Evolutionary conservation across 164 flowering plant species (phyloP), one percentile per base, ranked within the genome.

Genomic region (Nelumbo lutea): DNA sequence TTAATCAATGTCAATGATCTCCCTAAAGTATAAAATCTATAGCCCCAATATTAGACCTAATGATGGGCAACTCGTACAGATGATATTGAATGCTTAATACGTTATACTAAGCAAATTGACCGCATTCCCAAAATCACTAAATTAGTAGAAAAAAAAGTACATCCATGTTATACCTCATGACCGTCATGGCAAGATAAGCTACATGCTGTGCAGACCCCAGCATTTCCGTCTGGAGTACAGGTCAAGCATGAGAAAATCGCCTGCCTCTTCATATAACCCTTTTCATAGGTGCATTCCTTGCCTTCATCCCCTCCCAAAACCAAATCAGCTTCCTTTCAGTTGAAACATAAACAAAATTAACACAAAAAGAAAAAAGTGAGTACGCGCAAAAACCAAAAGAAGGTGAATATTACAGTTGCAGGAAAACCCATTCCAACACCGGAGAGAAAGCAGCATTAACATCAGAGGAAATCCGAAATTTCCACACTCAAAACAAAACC

Each of bases 221-320:
- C 96, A 85, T 86, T 88, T 59, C 99, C 99, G 66, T 86, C 90
- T 0, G 97, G 96, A 15, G 90, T 85, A 82, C 99, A 96, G 14
- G 98, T 96, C 72, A 96, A 76, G 71, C 99, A 96, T 13, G 98
- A 96, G 76, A 93, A 96, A 71, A 96, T 78, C 9, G 98, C 98
- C 65, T 96, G 99, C 75, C 98, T 87, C 84, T 93, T 96, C 94
- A 93, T 85, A 74, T 91, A 91, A 48, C 97, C 98, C 53, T 91
- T 88, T 2, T 39, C 52, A 69, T 91, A 96, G 47, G 99, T 96
- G 70, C 98, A 96, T 65, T 90, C 97, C 70, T 96, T 88, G 43
- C 98, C 99, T 57, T 89, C 96, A 74, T 96, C 99, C 58, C 98
- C 99, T 15, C 99, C 99, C 89, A 96, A 81, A 61, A 96, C 89